A percentile compares a stretch with the other conserved stretches of the same genome.
Conservation (phyloP, 192 early-diverging fungal species). For the Mycoemilia scoparia region DNA sequence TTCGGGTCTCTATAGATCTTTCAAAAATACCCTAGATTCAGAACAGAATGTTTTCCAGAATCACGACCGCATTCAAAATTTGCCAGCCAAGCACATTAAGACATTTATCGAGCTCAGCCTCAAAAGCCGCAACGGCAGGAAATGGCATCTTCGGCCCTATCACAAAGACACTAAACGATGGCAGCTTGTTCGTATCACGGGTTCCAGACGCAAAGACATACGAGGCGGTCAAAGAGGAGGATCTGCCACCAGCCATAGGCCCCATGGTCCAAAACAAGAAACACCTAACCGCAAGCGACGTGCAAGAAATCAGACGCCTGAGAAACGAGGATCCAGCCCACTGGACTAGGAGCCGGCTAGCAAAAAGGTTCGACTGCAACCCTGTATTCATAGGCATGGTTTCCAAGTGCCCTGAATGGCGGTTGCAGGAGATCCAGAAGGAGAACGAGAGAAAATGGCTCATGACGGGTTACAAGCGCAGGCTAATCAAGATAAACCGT, state of each 20-base stretch:
- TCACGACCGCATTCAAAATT: background rate
- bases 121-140: background rate
- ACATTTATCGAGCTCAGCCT: background rate
- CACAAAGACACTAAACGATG: conserved; percentile 24
- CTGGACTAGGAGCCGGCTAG: conserved; percentile 27
- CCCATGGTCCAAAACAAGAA: conserved; percentile 8
- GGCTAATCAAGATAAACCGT: conserved; percentile 26
- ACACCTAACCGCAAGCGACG: conserved; percentile 12
- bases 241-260: conserved; percentile 19
- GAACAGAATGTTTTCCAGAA: background rate
- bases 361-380: conserved; percentile 23
- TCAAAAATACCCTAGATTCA: background rate
- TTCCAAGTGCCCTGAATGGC: conserved; percentile 19
- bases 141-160: conserved; percentile 1
- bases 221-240: conserved; percentile 16
- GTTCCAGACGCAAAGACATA: conserved; percentile 11
- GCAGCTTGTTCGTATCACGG: conserved; percentile 29
- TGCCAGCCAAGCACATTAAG: background rate
- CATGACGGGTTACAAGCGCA: conserved; percentile 24
- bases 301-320: conserved; percentile 12
- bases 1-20: no score
- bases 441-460: conserved; percentile 23
- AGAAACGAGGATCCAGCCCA: conserved; percentile 26
- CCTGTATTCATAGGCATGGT: conserved; percentile 11
- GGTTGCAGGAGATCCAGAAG: conserved; percentile 17